Conservation (phyloP, 2,329 filamentous ascomycete genomes). For the Ophiostoma tasmaniense region DNA sequence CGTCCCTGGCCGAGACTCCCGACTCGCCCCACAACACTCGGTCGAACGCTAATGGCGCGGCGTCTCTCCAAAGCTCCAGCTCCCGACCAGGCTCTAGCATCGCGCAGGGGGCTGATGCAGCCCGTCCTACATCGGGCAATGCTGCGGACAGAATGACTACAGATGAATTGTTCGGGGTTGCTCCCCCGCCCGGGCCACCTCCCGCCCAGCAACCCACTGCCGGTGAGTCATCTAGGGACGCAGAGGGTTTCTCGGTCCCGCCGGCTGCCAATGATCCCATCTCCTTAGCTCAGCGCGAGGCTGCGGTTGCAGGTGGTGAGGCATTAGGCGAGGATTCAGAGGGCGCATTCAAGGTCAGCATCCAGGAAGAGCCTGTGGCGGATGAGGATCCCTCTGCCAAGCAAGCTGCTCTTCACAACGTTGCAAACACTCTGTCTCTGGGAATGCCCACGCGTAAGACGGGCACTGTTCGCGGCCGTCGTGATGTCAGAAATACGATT, state of each 20-base stretch:
- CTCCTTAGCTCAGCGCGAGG: constrained; percentile 63
- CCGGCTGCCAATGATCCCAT: constrained; percentile 55
- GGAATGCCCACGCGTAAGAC: constrained; percentile 59
- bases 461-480: constrained; percentile 74
- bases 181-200: constrained; percentile 44
- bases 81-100: neutral
- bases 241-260: constrained; percentile 70
- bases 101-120: neutral
- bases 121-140: constrained; percentile 23
- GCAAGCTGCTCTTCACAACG: constrained; percentile 63
- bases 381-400: constrained; percentile 70
- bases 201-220: constrained; percentile 33
- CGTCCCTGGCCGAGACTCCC: constrained; percentile 50
- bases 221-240: constrained; percentile 49
- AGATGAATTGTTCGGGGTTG: constrained; percentile 42
- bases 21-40: constrained; percentile 29
- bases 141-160: constrained; percentile 34
- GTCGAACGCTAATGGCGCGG: constrained; percentile 24
- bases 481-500: constrained; percentile 87
- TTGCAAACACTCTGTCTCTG: constrained; percentile 62
- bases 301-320: constrained; percentile 31
- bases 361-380: constrained; percentile 66
- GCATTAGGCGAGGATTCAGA: constrained; percentile 47
- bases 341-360: constrained; percentile 71
- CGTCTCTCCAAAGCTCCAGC: neutral